phyloP scores from a whole-genome alignment of 2,329 filamentous ascomycete species.

The Sarocladium strictum region DNA sequence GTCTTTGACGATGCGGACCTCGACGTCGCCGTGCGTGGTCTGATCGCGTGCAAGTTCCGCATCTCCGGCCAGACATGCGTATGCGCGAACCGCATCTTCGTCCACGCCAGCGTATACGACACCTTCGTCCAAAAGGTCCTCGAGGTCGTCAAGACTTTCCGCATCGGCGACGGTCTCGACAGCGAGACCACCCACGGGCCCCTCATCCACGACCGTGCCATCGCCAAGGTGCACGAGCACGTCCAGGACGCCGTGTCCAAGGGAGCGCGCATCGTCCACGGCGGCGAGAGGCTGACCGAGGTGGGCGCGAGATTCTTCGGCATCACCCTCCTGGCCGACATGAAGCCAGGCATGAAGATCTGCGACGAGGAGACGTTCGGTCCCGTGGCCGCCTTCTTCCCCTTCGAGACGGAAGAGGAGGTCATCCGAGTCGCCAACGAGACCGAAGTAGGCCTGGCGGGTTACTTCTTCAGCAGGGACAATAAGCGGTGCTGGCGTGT shows the following conservation, averaged over 20 bases:
- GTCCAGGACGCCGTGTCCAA: constrained; percentile 61
- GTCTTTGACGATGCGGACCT: constrained; percentile 68
- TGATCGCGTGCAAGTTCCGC: constrained; percentile 61
- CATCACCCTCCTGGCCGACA: constrained; percentile 59
- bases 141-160: constrained; percentile 5
- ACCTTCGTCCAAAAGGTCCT: constrained; percentile 6
- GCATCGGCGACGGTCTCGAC: constrained; percentile 16
- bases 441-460: constrained; percentile 61
- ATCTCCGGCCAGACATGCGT: constrained; percentile 66
- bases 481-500: constrained; percentile 27
- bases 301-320: constrained; percentile 48
- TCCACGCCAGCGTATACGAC: constrained; percentile 8
- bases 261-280: constrained; percentile 52
- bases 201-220: constrained; percentile 63
- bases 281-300: constrained; percentile 42
- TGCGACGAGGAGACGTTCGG: constrained; percentile 64
- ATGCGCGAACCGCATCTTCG: constrained; percentile 41
- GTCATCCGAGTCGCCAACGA: constrained; percentile 58
- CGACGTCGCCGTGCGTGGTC: constrained; percentile 57
- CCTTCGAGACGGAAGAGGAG: constrained; percentile 61
- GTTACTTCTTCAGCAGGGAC: constrained; percentile 56
- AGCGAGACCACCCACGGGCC: constrained; percentile 24
- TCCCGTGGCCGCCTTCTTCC: constrained; percentile 60
- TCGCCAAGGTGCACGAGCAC: constrained; percentile 55
- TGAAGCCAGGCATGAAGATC: constrained; percentile 58